Conservation (phyloP, 306 rosid species). For the Lathyrus oleraceus region DNA sequence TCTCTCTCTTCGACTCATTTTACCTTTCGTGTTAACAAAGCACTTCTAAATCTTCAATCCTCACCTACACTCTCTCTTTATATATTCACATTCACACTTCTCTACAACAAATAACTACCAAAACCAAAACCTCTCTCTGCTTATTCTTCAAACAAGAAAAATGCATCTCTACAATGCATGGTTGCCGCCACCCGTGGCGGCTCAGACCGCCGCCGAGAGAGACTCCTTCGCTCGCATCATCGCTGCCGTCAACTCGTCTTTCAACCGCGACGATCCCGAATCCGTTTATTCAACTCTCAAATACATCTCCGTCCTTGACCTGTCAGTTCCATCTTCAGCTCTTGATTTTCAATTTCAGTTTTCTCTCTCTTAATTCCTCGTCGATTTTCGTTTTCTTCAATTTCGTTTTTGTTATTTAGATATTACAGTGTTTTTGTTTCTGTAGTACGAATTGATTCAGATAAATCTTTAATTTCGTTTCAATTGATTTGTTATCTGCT, state of each 20-base stretch:
- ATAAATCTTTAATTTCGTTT: neutral
- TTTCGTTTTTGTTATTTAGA: neutral
- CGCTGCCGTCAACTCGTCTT: conserved; percentile 53
- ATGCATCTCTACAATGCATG: conserved; percentile 99
- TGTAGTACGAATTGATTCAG: too few relatives aligned
- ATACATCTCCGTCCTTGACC: conserved; percentile 91
- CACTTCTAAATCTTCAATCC: conserved; percentile 30
- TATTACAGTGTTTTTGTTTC: neutral
- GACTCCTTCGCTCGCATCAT: conserved; percentile 78
- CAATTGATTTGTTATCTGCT: conserved; percentile 2
- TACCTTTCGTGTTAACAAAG: conserved; percentile 36
- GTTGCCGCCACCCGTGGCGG: conserved; percentile 95
- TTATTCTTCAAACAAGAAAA: neutral
- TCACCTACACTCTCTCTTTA: neutral
- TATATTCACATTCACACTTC: conserved; percentile 7
- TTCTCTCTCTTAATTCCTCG: neutral
- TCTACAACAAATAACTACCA: conserved; percentile 8
- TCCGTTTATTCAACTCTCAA: conserved; percentile 81
- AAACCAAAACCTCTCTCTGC: neutral
- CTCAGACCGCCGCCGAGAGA: conserved; percentile 59
- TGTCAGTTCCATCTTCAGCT: conserved; percentile 50
- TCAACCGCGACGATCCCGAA: conserved; percentile 71
- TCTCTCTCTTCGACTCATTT: conserved; percentile 20
- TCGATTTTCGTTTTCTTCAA: neutral
- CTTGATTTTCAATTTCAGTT: conserved; percentile 7